Base-by-base conservation (phyloP, 495 filamentous ascomycete species). In the Penicillium robsamsonii region DNA sequence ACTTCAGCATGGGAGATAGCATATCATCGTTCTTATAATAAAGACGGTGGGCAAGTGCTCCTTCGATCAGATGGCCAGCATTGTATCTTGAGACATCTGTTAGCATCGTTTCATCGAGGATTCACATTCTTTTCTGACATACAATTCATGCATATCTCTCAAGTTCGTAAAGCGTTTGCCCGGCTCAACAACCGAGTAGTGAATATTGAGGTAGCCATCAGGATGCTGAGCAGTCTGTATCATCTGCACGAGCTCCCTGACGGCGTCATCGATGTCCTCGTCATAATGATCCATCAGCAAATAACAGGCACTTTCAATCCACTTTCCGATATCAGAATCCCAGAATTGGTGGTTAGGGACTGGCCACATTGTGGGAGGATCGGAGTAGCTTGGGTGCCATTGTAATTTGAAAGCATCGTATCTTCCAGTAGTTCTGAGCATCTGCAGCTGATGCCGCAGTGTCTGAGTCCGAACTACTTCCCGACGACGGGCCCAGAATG, bases 291-390 rank as follows among this genome's bases (percentile, higher is more conserved):
- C 70, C n/a, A 57, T 56, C 10, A 83, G 66, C 51, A 84, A 73
- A 44, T 84, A 84, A 56, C 79, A 83, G 2, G 82, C 82, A 6
- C 79, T 80, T 65, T 85, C 83, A 41, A 84, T 79, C 78, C 80
- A 84, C 62, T 85, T 84, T 5, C 77, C 80, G 12, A 85, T 70
- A 64, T 85, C 83, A 29, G 79, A 81, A 56, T 85, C 83, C 81
- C 80, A 85, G 54, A 84, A 84, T 40, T 79, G 67, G 43, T 81
- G 80, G 31, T 76, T 75, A 1, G 80, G 79, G 29, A 81, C 67
- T 0, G 81, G 81, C 74, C 77, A 82, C 10, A 73, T 61, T 1
- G 68, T 70, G 9, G 70, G 70, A 51, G 72, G n/a, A n/a, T n/a
- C n/a, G n/a, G 69, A 66, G 58, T 84, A 83, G 25, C 65, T 65